phyloP scores from a whole-genome alignment of 2,329 filamentous ascomycete species.

The Aspergillus amoenus region DNA sequence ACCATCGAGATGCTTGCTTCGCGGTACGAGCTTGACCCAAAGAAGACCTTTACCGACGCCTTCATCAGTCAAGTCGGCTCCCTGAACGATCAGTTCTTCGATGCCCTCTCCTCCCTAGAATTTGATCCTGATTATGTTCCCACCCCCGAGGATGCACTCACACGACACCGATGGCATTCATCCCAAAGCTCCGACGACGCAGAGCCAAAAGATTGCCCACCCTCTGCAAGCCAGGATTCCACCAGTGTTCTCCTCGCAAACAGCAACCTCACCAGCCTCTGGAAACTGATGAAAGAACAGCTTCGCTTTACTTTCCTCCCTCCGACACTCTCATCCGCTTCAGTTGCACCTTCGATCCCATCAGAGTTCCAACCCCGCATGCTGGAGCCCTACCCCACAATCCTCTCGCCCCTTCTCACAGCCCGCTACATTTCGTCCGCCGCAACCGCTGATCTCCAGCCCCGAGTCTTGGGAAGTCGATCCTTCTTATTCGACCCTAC shows the following conservation, averaged over 20 bases:
- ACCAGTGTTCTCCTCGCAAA: conserved; percentile 56
- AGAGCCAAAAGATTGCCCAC: conserved; percentile 14
- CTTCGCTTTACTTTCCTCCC: conserved; percentile 53
- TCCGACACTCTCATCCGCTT: conserved; percentile 6
- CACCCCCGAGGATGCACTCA: conserved; percentile 23
- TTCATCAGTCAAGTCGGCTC: conserved; percentile 75
- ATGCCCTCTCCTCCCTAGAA: conserved; percentile 39
- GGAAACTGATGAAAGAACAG: conserved; percentile 63
- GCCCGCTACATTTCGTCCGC: conserved; percentile 44
- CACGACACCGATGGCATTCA: background rate
- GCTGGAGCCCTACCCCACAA: conserved; percentile 38
- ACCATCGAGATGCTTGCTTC: conserved; percentile 67
- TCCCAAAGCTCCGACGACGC: conserved; percentile 11
- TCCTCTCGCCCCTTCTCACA: conserved; percentile 46
- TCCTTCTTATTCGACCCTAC: conserved; percentile 66
- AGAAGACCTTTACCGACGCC: conserved; percentile 69
- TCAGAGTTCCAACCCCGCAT: conserved; percentile 34
- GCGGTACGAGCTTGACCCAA: conserved; percentile 67
- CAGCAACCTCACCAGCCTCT: conserved; percentile 60
- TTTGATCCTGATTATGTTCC: conserved; percentile 27
- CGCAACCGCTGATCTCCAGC: conserved; percentile 23
- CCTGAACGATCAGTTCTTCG: conserved; percentile 67
- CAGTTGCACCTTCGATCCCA: conserved; percentile 30
- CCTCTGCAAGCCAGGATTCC: conserved; percentile 43
- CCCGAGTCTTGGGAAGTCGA: conserved; percentile 52